phyloP scores from a whole-genome alignment of 176 grass and related monocot species.

The Bromus sterilis region DNA sequence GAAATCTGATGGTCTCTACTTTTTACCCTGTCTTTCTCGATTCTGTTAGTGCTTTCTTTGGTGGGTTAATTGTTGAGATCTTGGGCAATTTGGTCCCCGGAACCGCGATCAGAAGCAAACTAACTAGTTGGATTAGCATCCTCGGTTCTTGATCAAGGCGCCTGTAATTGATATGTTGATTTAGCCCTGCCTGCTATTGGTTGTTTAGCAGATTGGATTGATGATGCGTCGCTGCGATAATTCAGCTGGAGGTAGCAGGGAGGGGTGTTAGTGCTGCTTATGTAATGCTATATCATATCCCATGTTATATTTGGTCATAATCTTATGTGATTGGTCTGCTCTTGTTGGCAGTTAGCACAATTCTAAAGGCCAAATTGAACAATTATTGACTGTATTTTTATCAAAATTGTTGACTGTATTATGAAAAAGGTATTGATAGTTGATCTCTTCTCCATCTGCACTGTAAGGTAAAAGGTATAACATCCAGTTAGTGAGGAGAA shows the following conservation, averaged over 20 bases:
- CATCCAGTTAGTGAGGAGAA: neutral
- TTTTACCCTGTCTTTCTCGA: neutral
- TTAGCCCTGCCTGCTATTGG: neutral
- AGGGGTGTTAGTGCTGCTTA: neutral
- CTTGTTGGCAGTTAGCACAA: neutral
- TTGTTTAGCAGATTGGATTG: neutral
- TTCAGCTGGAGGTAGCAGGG: neutral
- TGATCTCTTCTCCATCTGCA: neutral
- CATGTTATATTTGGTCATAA: neutral
- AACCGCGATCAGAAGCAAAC: neutral
- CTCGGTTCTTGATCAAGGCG: neutral
- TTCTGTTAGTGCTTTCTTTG: neutral
- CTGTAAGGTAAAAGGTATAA: neutral
- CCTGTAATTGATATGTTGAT: neutral
- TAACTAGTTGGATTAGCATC: neutral
- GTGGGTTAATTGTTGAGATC: conserved; percentile 22
- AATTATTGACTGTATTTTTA: no score
- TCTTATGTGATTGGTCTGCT: neutral
- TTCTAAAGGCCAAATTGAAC: neutral
- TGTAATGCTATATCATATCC: neutral
- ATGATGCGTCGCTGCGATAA: neutral
- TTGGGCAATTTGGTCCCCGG: neutral
- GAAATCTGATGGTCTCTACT: conserved; percentile 43
- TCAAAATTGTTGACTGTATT: no score
- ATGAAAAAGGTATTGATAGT: neutral